Base-by-base conservation (phyloP, 495 filamentous ascomycete genomes). In the Penicillium soppii region DNA sequence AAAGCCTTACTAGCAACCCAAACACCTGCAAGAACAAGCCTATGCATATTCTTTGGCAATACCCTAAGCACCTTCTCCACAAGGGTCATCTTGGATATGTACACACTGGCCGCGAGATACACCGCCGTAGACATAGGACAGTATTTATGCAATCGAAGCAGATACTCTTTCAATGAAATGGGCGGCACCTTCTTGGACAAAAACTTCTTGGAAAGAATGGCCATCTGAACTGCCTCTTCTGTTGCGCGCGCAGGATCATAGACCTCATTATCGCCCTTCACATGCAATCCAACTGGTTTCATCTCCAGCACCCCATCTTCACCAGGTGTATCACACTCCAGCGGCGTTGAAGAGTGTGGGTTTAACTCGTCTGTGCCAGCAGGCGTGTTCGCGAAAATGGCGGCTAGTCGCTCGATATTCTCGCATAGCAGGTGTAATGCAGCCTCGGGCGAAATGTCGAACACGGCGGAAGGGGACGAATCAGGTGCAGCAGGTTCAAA, bases 111-210 rank as follows among this genome's bases (percentile, higher is more conserved):
- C 2, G 94, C 91, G n/a, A 98, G 83, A 58, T 94, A 96, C 26
- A 97, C 95, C 13, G 84, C 92, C 2, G 94, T 92, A n/a, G 91
- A 95, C 83, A 97, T 88, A 17, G 95, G 92, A 56, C 94, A 98
- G 66, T 85, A 97, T 30, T 76, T 78, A 65, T 97, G 92, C 41
- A 97, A 82, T 37, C 94, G 88, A 53, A 83, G 69, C 16, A 97
- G 77, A 66, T 98, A 98, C 40, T 95, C 87, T 57, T 87, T 83
- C 38, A 97, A 73, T 8, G 86, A 73, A 45, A 97, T 90, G 2
- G 83, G 80, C 8, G 94, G 94, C 1, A 88, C 82, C 29, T 83
- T 80, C 62, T 94, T 95, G 19, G 89, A 92, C 67, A 92, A 92
- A 70, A 98, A 98, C 50, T 94, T 91, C 23, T 90, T 83, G 9